These are phyloP conservation scores for Hanseniaspora osmophila DNA, from an alignment of 805 yeast genomes.

Conservation along the genomic window DNA sequence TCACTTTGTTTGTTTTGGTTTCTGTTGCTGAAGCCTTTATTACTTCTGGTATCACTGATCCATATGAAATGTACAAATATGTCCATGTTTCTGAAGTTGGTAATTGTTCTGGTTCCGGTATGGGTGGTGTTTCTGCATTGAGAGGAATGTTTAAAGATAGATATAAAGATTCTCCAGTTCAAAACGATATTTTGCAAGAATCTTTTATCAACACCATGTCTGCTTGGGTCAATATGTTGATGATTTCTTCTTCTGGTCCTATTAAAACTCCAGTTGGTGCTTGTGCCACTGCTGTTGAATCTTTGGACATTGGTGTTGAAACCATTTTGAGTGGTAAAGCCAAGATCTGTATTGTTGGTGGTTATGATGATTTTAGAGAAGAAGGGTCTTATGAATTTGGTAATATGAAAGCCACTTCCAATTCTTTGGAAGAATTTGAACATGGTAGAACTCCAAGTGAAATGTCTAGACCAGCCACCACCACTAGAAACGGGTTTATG, in stretches of 20 bases:
- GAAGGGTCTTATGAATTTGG: constrained; percentile 97
- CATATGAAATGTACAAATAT: constrained; percentile 95
- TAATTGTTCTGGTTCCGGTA: constrained; percentile 98
- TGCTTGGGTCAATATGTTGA: constrained; percentile 98
- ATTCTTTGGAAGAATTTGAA: constrained; percentile 72
- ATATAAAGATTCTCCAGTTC: constrained; percentile 84
- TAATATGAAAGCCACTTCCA: constrained; percentile 97
- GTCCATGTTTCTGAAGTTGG: constrained; percentile 98
- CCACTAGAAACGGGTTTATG: constrained; percentile 95
- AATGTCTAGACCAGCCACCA: constrained; percentile 97
- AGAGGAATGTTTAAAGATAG: constrained; percentile 97
- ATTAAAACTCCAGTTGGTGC: constrained; percentile 99
- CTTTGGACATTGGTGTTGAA: constrained; percentile 91
- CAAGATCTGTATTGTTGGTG: constrained; percentile 93
- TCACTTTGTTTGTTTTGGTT: constrained; percentile 84
- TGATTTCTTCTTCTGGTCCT: constrained; percentile 95
- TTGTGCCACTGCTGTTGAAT: constrained; percentile 97
- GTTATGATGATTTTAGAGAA: constrained; percentile 98
- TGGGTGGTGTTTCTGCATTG: constrained; percentile 97
- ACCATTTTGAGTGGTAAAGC: constrained; percentile 89
- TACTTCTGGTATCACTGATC: constrained; percentile 91
- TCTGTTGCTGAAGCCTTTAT: constrained; percentile 91
- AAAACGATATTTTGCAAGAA: constrained; percentile 93
- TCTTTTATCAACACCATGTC: constrained; percentile 98
- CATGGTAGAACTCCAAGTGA: constrained; percentile 96